Percentiles rank a stretch among this genome's conserved stretches.
phyloP scores from a whole-genome alignment of 2,329 filamentous ascomycete species.

The Ascochyta rabiei region DNA sequence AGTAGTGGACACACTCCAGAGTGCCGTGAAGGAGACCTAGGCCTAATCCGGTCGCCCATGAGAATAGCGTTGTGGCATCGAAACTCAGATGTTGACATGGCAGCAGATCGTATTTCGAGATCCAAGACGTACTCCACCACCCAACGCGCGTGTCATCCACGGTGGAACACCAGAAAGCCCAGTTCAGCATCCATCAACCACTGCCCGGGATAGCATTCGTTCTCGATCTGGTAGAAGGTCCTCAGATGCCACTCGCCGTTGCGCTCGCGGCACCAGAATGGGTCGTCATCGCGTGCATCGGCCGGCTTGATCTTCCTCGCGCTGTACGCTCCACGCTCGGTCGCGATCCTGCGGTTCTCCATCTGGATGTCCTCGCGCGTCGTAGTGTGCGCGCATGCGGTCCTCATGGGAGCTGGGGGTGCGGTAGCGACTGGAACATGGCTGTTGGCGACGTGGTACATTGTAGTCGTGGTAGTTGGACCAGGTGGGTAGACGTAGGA shows the following conservation, averaged over 20 bases:
- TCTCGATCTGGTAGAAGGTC: slow-evolving; percentile 47
- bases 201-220: slow-evolving; percentile 44
- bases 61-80: background rate
- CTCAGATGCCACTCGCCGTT: slow-evolving; percentile 46
- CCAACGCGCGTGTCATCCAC: slow-evolving; percentile 21
- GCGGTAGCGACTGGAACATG: slow-evolving; percentile 18
- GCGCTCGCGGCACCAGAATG: slow-evolving; percentile 47
- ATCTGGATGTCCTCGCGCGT: slow-evolving; percentile 37
- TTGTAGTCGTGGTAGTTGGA: slow-evolving; percentile 28
- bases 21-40: background rate
- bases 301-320: slow-evolving; percentile 40
- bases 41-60: background rate
- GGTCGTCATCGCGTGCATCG: slow-evolving; percentile 40
- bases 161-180: slow-evolving; percentile 44
- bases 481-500: slow-evolving; percentile 35
- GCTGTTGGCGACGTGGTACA: slow-evolving; percentile 33
- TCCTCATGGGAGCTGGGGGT: slow-evolving; percentile 8
- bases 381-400: slow-evolving; percentile 19
- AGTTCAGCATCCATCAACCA: slow-evolving; percentile 45
- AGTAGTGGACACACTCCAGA: background rate
- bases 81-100: background rate
- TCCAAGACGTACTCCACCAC: background rate
- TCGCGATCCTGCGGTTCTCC: slow-evolving; percentile 40
- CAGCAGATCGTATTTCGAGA: background rate
- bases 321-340: slow-evolving; percentile 40